Base-by-base conservation (phyloP, 2,329 filamentous ascomycete species). In the Hypoxylon sp. region DNA sequence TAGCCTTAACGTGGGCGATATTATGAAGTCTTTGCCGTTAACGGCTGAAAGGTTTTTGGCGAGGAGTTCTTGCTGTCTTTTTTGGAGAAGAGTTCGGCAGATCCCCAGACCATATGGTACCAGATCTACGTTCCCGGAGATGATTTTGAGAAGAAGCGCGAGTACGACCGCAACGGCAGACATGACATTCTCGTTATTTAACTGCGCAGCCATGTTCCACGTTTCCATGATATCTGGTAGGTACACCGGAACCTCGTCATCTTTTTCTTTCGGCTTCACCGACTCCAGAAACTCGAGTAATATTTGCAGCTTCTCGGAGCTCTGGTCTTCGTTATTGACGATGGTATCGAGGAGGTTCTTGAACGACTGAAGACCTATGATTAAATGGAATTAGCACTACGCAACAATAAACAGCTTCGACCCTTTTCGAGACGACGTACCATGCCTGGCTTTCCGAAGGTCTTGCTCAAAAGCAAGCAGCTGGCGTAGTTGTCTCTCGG, bases 1-100 rank as follows among this genome's bases (percentile, higher is more conserved):
- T 56, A 99, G 82, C 62, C 95, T 90, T 65, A 99, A 82, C 24
- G 92, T 94, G 0, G 96, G 95, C 2, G 93, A 96, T 67, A 98
- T 94, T 65, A 98, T 84, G 79, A 93, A 93, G 42, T 94, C 93
- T 76, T 97, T 97, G 52, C 89, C 87, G 79, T 93, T 94, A 24
- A 92, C 91, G 0, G 93, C 89, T 2, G 92, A 91, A 17, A 98
- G 82, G 66, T 93, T 93, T 66, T 91, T 90, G 32, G 93, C 90
- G 24, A 98, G 82, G 2, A 97, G 87, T 73, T 94, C 93, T 69
- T 94, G 85, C 72, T 97, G 93, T 27, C 91, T 88, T 70, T 92
- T 92, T 74, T 94, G 92, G 29, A 99, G 82, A 46, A 98, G 82
- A 15, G 93, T 93, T 72, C 93, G 92, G 78, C 93, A 94, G 52